Evolutionary conservation across 208 protist species (phyloP).

Genomic region (Trypanosoma vivax): DNA sequence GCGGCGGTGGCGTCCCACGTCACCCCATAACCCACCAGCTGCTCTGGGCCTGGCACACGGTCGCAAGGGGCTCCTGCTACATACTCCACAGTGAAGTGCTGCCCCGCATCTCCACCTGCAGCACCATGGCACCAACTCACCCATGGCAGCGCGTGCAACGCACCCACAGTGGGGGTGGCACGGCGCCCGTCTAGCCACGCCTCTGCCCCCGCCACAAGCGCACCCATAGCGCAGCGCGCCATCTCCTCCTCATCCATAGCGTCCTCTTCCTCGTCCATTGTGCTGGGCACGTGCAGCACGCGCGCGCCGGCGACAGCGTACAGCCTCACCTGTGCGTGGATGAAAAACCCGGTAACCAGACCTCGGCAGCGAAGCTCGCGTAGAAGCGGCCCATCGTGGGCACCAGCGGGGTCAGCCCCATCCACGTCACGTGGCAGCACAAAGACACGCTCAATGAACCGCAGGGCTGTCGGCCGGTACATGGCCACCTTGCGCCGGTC

Average conservation of each 20-base stretch:
- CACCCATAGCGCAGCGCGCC: conserved; percentile 11
- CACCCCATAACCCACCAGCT: too few species aligned
- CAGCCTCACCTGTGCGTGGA: conserved; percentile 12
- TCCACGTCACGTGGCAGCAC: neutral
- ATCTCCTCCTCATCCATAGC: conserved; percentile 11
- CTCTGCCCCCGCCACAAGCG: conserved; percentile 2
- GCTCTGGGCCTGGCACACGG: too few species aligned
- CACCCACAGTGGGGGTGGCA: neutral
- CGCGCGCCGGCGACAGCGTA: neutral
- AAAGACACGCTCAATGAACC: conserved; percentile 14
- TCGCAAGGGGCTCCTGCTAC: conserved; percentile 1
- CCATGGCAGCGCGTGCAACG: conserved; percentile 7
- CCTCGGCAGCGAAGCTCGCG: conserved; percentile 6
- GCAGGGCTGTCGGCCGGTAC: neutral
- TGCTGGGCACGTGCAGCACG: neutral
- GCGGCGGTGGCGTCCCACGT: conserved; percentile 7
- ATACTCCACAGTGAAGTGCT: conserved; percentile 18
- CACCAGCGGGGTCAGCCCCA: neutral
- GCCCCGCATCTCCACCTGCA: neutral
- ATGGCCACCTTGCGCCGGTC: neutral
- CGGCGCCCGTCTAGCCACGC: neutral
- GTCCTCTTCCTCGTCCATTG: neutral
- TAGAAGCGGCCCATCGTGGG: conserved; percentile 4
- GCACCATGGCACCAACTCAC: conserved; percentile 10
- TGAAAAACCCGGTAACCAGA: conserved; percentile 5